Conservation (phyloP, 176 grass and related monocot genomes). For the Cenchrus fungigraminus region DNA sequence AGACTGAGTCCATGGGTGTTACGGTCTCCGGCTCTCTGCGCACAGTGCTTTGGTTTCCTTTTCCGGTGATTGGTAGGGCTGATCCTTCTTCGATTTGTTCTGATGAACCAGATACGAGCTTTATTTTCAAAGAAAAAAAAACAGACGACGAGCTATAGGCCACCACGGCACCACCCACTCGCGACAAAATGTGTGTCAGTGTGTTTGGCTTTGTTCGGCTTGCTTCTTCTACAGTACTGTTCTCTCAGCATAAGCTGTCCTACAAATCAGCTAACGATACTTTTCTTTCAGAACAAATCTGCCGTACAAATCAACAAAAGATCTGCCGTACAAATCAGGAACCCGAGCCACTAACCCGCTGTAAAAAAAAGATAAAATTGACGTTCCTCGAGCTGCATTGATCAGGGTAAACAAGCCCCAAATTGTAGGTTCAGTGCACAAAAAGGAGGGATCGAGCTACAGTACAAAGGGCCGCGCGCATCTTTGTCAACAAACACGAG, state of each 20-base stretch:
- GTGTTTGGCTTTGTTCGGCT: too few species aligned
- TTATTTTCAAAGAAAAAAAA: too few species aligned
- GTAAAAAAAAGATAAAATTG: not conserved
- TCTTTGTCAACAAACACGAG: constrained; percentile 38
- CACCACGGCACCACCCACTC: not conserved
- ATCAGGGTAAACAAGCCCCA: constrained; percentile 7
- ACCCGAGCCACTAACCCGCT: not conserved
- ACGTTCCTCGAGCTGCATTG: constrained; percentile 13
- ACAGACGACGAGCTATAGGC: not conserved
- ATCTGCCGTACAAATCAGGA: too few species aligned
- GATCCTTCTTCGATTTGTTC: not conserved
- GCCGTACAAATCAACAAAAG: not conserved
- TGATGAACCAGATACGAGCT: too few species aligned
- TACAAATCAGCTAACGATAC: not conserved
- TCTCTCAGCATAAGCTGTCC: too few species aligned
- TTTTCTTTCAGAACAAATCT: not conserved
- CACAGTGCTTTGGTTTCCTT: not conserved
- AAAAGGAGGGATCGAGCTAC: not conserved
- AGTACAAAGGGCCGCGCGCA: constrained; percentile 3
- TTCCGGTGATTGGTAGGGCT: not conserved
- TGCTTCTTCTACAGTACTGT: too few species aligned
- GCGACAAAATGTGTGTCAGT: not conserved
- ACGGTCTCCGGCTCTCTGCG: too few species aligned
- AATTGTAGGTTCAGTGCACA: not conserved
- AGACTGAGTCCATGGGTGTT: too few species aligned